These are phyloP conservation scores for Earliella scabrosa DNA, from an alignment of 1,284 basidiomycete genomes.

Conservation along the genomic window DNA sequence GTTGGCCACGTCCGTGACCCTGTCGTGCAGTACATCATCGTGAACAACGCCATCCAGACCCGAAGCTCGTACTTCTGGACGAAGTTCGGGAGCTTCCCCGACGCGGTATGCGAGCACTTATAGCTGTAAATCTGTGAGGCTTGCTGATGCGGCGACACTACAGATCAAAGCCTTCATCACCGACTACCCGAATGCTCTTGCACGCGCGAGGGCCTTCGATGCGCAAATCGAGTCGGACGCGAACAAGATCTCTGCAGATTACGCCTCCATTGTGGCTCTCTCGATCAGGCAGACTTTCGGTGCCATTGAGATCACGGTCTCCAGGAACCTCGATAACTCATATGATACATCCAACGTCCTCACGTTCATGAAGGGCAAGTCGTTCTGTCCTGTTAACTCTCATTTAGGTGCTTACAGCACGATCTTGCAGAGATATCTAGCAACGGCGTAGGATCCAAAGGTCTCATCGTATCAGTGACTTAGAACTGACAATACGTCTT, in stretches of 20 bases:
- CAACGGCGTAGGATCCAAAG: constrained; percentile 50
- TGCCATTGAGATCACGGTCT: constrained; percentile 63
- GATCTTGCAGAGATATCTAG: constrained; percentile 65
- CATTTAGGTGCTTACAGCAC: not conserved
- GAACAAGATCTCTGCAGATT: constrained; percentile 55
- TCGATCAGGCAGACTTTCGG: constrained; percentile 66
- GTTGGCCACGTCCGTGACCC: constrained; percentile 66
- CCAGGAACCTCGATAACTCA: constrained; percentile 51
- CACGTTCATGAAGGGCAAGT: constrained; percentile 65
- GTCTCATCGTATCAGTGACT: not conserved
- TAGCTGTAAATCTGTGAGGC: not conserved
- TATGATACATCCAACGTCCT: constrained; percentile 62
- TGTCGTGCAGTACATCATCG: constrained; percentile 56
- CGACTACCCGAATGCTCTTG: constrained; percentile 52
- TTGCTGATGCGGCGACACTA: not conserved
- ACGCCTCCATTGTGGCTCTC: constrained; percentile 57
- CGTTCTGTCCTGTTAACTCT: not conserved
- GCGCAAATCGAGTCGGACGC: constrained; percentile 57
- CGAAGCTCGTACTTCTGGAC: constrained; percentile 59
- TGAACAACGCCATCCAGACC: constrained; percentile 45
- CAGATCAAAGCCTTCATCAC: constrained; percentile 62
- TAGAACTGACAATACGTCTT: not conserved
- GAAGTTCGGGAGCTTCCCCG: constrained; percentile 45
- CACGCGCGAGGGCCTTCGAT: constrained; percentile 56
- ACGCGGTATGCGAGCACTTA: constrained; percentile 42